phyloP scores from a whole-genome alignment of 176 grass and related monocot species.

The Ananas comosus region DNA sequence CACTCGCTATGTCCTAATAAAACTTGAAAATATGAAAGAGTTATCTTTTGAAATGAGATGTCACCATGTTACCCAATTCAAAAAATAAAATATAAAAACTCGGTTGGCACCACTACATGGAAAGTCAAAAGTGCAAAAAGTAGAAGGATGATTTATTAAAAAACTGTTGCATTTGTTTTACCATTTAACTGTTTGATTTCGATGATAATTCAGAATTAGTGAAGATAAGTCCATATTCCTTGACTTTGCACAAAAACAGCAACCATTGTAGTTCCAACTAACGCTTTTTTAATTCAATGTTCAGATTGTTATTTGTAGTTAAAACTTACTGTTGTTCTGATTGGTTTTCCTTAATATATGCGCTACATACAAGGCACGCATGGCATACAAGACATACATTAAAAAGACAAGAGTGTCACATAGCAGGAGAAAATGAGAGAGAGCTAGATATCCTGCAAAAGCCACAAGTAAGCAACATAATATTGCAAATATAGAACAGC shows the following conservation, averaged over 20 bases:
- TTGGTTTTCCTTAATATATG: neutral
- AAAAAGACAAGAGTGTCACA: too few relatives aligned
- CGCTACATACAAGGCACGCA: too few relatives aligned
- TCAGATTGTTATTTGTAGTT: neutral
- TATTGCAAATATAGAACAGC: neutral
- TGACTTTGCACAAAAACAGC: neutral
- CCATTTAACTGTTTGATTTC: too few relatives aligned
- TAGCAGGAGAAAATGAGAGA: too few relatives aligned
- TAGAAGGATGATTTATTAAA: neutral
- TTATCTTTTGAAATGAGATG: neutral
- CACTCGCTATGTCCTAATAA: neutral
- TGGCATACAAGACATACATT: too few relatives aligned
- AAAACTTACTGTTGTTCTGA: neutral
- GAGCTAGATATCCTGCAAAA: too few relatives aligned
- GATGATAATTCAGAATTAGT: neutral
- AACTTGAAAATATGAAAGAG: neutral
- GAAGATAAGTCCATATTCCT: neutral
- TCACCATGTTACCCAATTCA: neutral
- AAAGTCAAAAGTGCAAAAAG: neutral
- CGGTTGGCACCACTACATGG: neutral
- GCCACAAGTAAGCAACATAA: neutral
- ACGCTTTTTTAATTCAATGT: neutral
- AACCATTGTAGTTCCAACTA: too few relatives aligned
- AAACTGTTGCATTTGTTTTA: neutral
- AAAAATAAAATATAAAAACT: neutral